These are phyloP conservation scores for Guillardia theta DNA, from an alignment of 78 protist genomes.

Conservation along the genomic window DNA sequence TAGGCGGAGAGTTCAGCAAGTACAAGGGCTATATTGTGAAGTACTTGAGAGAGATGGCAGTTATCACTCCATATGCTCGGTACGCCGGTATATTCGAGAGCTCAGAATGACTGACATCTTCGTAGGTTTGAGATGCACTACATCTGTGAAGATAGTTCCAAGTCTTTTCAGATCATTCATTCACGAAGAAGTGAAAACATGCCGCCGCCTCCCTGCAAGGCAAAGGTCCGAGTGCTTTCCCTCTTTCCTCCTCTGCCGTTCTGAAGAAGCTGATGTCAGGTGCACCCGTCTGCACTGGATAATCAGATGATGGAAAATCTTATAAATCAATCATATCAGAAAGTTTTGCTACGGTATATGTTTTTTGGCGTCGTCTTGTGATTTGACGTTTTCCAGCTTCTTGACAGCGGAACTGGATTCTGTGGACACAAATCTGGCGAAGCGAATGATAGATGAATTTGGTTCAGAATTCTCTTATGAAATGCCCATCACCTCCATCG, in stretches of 20 bases:
- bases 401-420: background rate
- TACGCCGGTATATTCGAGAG: too few relatives aligned
- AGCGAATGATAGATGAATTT: background rate
- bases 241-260: background rate
- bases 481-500: background rate
- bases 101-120: background rate
- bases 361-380: background rate
- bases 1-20: background rate
- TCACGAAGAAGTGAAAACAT: background rate
- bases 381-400: background rate
- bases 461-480: background rate
- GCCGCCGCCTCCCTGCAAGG: background rate
- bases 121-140: constrained; percentile 1
- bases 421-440: background rate
- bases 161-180: background rate
- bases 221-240: background rate
- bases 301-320: background rate
- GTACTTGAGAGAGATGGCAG: background rate
- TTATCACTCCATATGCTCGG: background rate
- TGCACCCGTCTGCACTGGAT: background rate
- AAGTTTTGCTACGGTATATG: background rate
- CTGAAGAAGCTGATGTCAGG: background rate
- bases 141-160: background rate
- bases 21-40: background rate
- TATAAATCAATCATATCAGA: background rate